These are phyloP conservation scores for Lipomyces lipofer DNA, from an alignment of 805 yeast species.

Conservation along the genomic window DNA sequence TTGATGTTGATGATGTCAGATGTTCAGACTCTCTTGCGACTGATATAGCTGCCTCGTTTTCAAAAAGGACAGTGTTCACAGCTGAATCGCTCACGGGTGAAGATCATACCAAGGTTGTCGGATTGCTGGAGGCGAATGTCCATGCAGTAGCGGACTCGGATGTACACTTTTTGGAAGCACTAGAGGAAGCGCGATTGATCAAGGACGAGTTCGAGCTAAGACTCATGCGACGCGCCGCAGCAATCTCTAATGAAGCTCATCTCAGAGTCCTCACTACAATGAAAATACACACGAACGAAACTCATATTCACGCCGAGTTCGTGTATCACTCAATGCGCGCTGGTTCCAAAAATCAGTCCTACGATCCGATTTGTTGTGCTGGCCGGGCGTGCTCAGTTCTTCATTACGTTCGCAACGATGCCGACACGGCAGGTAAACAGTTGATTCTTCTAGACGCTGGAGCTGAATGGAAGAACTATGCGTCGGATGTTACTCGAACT, in stretches of 20 bases:
- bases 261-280: slow-evolving; percentile 88
- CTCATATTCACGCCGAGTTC: slow-evolving; percentile 94
- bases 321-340: slow-evolving; percentile 90
- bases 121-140: background rate
- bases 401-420: slow-evolving; percentile 85
- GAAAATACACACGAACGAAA: slow-evolving; percentile 82
- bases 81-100: slow-evolving; percentile 34
- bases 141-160: slow-evolving; percentile 25
- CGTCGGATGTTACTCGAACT: slow-evolving; percentile 91
- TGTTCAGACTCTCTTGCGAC: slow-evolving; percentile 55
- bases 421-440: slow-evolving; percentile 52
- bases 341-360: slow-evolving; percentile 85
- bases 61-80: slow-evolving; percentile 26
- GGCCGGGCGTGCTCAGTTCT: slow-evolving; percentile 90
- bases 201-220: slow-evolving; percentile 82
- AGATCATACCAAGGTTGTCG: slow-evolving; percentile 13
- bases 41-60: slow-evolving; percentile 23
- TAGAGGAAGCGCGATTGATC: slow-evolving; percentile 83
- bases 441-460: slow-evolving; percentile 92
- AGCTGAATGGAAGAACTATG: slow-evolving; percentile 93
- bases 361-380: slow-evolving; percentile 94
- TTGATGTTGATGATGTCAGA: slow-evolving; percentile 79
- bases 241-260: slow-evolving; percentile 85
- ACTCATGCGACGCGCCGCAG: slow-evolving; percentile 75
- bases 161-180: slow-evolving; percentile 49